Evolutionary conservation across 202 grass and related monocot species (phyloP).

Genomic region (Schoenoplectus triqueter): DNA sequence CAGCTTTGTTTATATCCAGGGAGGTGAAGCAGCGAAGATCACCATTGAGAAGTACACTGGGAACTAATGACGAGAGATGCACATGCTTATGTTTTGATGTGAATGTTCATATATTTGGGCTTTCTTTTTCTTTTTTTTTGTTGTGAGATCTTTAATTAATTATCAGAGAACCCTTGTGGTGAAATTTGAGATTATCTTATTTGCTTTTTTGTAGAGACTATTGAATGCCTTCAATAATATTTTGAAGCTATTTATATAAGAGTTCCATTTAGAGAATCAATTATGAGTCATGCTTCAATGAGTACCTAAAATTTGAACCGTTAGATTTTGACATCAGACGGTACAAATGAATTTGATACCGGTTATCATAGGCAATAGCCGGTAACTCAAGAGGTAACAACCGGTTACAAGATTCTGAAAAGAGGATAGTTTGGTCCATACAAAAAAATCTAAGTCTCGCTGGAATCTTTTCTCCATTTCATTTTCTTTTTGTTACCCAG

Average conservation of each 20-base stretch:
- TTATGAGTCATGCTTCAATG: no score
- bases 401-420: no score
- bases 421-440: no score
- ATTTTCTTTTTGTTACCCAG: no score
- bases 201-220: neutral
- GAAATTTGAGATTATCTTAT: conserved; percentile 28
- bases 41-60: conserved; percentile 53
- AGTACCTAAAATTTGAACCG: no score
- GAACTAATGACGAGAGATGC: conserved; percentile 40
- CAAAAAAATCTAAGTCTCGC: no score
- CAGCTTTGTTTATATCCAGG: conserved; percentile 76
- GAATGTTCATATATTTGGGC: conserved; percentile 42
- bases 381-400: no score
- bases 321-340: no score
- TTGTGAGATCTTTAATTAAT: conserved; percentile 37
- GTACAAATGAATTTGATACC: no score
- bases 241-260: neutral
- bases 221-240: conserved; percentile 25
- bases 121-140: conserved; percentile 33
- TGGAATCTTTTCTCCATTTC: no score
- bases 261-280: neutral
- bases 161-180: conserved; percentile 36
- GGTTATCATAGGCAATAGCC: no score
- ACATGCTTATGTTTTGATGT: conserved; percentile 35
- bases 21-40: conserved; percentile 57